Evolutionary conservation across 768 basidiomycete species (phyloP), one percentile per base, ranked within the genome.

Genomic region (Pholiota microspora): DNA sequence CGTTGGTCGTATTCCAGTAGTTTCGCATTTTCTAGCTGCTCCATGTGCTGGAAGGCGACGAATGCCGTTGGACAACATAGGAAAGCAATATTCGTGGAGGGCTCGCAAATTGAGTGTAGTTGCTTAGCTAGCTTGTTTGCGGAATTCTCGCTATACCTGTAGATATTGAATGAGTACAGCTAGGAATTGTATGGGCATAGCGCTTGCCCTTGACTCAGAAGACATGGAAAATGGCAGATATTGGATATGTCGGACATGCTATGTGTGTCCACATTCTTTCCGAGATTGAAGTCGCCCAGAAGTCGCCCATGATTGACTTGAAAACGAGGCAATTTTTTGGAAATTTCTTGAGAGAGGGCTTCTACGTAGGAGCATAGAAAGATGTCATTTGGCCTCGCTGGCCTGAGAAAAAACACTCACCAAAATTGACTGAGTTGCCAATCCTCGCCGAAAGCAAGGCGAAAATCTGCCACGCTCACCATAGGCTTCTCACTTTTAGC

Each of bases 381-480:
- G 40, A 5, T 23, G 12, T 42, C 16, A 42, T 42, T 32, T 8
- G 24, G 34, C 24, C 45, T 31, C 35, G 45, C 45, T 24, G 53
- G 46, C 46, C 31, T 45, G n/a, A 18, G 34, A 27, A 15, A 34
- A 29, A 10, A 12, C 25, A 68, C 77, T 71, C 64, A 77, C 76
- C 78, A 78, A 56, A 78, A 78, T 64, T 79, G 77, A 59, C 75
- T 78, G 36, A 78, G 69, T 60, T 79, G 77, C 77, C 77, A 78
- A 64, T 77, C 76, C 65, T 78, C 77, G 15, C 74, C 69, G 51
- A 79, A 79, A 12, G 73, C 71, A 31, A 64, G 58, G 25, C 71
- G 67, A 55, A 73, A 79, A 55, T 78, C 76, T 38, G 74, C 70
- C 13, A 78, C 73, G 52, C 70, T 75, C 58, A 78, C 67, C 69